Evolutionary conservation across 2,329 filamentous ascomycete genomes (phyloP).

Genomic region (Alternaria conjuncta): DNA sequence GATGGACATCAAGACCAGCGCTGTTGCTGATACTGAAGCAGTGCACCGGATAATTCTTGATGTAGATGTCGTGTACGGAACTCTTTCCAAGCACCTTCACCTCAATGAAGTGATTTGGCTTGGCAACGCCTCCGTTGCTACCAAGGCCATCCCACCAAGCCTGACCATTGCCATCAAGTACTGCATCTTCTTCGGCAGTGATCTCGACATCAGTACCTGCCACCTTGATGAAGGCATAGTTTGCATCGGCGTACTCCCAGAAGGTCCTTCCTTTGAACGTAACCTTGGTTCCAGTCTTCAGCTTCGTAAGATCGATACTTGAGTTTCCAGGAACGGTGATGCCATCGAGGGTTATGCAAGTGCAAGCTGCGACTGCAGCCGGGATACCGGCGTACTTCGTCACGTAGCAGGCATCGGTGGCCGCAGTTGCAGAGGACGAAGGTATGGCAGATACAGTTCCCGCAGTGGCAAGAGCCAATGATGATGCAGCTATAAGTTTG

Average conservation of each 20-base stretch:
- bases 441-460: conserved; percentile 8
- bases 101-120: conserved; percentile 44
- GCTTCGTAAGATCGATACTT: conserved; percentile 49
- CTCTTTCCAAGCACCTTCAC: conserved; percentile 49
- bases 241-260: conserved; percentile 44
- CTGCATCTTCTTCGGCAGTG: conserved; percentile 47
- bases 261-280: conserved; percentile 41
- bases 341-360: conserved; percentile 50
- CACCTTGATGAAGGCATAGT: conserved; percentile 42
- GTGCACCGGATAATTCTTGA: conserved; percentile 62
- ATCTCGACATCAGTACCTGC: conserved; percentile 51
- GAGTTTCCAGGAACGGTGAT: conserved; percentile 48
- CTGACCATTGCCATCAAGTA: conserved; percentile 30
- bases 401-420: conserved; percentile 24
- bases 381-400: conserved; percentile 25
- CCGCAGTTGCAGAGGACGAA: not conserved
- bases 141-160: conserved; percentile 45
- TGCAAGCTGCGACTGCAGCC: conserved; percentile 51
- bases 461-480: conserved; percentile 14
- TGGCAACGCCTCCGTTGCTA: conserved; percentile 53
- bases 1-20: conserved; percentile 51
- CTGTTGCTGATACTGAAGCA: conserved; percentile 54
- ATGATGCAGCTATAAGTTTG: conserved; percentile 6
- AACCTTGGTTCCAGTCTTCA: conserved; percentile 52
- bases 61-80: conserved; percentile 52